These are phyloP conservation scores for Penicillium fimorum DNA, from an alignment of 495 filamentous ascomycete species.

Conservation along the genomic window DNA sequence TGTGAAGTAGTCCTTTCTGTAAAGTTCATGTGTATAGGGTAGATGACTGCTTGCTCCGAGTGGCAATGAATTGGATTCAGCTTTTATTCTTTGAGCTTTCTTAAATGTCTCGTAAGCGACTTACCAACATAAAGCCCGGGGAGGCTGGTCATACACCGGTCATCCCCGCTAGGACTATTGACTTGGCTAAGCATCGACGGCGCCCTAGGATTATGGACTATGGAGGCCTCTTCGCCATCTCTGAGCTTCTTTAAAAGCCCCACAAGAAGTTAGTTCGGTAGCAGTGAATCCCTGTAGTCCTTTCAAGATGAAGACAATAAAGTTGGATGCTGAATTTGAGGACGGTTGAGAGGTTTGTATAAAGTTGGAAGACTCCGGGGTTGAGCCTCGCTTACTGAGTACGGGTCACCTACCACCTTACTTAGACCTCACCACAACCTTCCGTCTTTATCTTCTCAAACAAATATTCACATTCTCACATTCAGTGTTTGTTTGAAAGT, in stretches of 20 bases:
- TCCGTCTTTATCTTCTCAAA: too few relatives aligned
- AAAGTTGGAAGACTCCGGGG: background rate
- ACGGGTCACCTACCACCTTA: background rate
- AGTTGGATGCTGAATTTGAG: background rate
- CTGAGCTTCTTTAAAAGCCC: too few relatives aligned
- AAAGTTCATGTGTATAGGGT: background rate
- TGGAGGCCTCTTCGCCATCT: background rate
- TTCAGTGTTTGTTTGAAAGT: background rate
- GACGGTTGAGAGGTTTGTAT: background rate
- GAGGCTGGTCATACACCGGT: too few relatives aligned
- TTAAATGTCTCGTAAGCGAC: too few relatives aligned
- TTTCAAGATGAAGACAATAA: background rate
- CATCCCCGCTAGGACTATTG: too few relatives aligned
- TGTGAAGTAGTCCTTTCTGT: background rate
- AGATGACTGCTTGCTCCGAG: background rate
- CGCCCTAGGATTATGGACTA: too few relatives aligned
- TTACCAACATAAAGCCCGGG: too few relatives aligned
- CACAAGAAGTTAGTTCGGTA: too few relatives aligned
- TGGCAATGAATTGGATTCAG: background rate
- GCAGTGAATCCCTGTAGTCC: background rate
- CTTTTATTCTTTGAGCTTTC: background rate
- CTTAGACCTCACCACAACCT: background rate
- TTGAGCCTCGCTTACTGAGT: background rate
- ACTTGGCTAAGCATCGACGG: too few relatives aligned
- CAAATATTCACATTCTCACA: background rate